Base-by-base conservation (phyloP, 208 protist genomes). In the Trypanosoma congolense region DNA sequence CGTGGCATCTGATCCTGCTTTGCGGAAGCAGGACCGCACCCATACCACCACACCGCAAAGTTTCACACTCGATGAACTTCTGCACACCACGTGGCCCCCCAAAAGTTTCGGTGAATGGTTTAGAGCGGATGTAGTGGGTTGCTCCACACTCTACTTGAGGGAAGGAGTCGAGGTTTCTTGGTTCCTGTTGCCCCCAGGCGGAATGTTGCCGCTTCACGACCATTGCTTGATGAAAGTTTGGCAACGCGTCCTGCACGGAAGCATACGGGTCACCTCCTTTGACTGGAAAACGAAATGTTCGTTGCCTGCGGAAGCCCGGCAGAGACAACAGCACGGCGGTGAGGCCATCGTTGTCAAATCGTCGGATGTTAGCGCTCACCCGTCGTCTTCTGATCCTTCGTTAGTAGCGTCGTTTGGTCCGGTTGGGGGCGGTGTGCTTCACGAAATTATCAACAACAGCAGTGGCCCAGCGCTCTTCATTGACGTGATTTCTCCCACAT, bases 401-500 rank as follows among this genome's bases (percentile, higher is more conserved):
- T 56, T 31, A 18, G 51, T 25, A 19, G 35, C 48, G 56, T 74
- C 54, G 25, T 68, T 50, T 60, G 70, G 42, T 4, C 65, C 61
- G 1, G 16, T 31, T 9, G 42, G 62, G 29, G 73, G 80, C 36
- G 73, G 80, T 42, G 66, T 85, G 22, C 49, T 88, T 6, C 84
- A 88, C 44, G 77, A 84, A 53, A 73, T 92, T 40, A 33, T 45
- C 12, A 92, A 92, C 57, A 56, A 84, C 21, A 50, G 56, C 6
- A 19, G 14, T 24, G 51, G 55, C 4, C 84, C 84, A 0, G 78
- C 80, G 1, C 47, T 92, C 19, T 80, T 89, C 36, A 50, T 92
- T 10, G 78, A 92, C 56, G 72, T 89, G 43, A 88, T 87, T 25
- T 42, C 84, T 0, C 84, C 80, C 8, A 77, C 84, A 1, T 92